Percentiles rank a stretch among this genome's conserved stretches.
Conservation (phyloP, 345 rosid genomes). For the Brassica incana region DNA sequence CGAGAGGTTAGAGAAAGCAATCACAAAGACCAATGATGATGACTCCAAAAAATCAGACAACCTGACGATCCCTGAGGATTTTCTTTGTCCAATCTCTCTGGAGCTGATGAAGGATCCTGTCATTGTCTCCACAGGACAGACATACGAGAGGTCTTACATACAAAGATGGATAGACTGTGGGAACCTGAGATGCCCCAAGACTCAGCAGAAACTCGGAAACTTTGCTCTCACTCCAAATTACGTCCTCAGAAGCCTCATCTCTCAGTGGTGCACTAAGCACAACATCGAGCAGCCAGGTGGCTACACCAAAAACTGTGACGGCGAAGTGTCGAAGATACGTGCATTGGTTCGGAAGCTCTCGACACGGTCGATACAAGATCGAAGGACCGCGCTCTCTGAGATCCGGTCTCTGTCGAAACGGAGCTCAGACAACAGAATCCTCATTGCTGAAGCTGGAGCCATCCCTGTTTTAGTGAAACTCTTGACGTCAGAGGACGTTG, state of each 20-base stretch:
- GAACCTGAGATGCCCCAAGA: slow-evolving; percentile 81
- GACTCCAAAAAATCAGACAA: slow-evolving; percentile 57
- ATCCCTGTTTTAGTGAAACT: slow-evolving; percentile 72
- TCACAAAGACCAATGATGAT: slow-evolving; percentile 43
- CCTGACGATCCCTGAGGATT: slow-evolving; percentile 67
- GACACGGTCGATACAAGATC: slow-evolving; percentile 51
- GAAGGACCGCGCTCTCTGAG: slow-evolving; percentile 69
- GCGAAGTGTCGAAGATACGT: slow-evolving; percentile 67
- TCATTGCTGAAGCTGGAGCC: slow-evolving; percentile 85
- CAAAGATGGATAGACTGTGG: slow-evolving; percentile 94
- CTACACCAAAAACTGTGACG: slow-evolving; percentile 54
- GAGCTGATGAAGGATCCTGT: slow-evolving; percentile 96
- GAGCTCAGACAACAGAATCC: slow-evolving; percentile 83
- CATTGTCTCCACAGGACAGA: slow-evolving; percentile 96
- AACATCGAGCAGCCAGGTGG: slow-evolving; percentile 72
- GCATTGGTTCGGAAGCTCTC: slow-evolving; percentile 72
- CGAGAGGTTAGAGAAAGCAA: slow-evolving; percentile 39
- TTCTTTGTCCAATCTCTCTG: slow-evolving; percentile 83
- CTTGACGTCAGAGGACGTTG: slow-evolving; percentile 55
- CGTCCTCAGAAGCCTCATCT: slow-evolving; percentile 78
- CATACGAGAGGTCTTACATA: slow-evolving; percentile 88
- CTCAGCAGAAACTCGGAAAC: slow-evolving; percentile 82
- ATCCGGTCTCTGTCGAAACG: slow-evolving; percentile 75
- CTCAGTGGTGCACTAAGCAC: slow-evolving; percentile 76
- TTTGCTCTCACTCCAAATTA: slow-evolving; percentile 81